Evolutionary conservation across 108 stramenopile genomes (phyloP), one percentile per base, ranked within the genome.

Genomic region (Chaetoceros muelleri): DNA sequence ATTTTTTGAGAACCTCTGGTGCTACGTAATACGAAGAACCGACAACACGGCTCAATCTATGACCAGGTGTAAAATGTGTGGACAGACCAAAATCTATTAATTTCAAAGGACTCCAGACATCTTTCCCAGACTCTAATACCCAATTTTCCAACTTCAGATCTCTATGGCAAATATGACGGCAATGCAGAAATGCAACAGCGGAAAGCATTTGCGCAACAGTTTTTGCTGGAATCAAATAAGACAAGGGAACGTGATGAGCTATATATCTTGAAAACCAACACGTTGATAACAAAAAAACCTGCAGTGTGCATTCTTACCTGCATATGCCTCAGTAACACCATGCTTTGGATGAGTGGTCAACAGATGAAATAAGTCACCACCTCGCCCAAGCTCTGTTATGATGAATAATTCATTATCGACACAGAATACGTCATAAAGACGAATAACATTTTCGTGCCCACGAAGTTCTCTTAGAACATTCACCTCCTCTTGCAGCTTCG

Each of bases 1-100:
- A 88, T 57, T 95, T 95, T 75, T 93, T 93, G 47, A 99, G 61
- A 23, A 98, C 96, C 76, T 99, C 96, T 3, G 98, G 98, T 17
- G 96, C 96, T 22, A 97, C 93, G 55, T 94, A 96, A 77, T 97
- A 97, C 10, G 90, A 81, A 18, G 94, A 93, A 25, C 97, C 97
- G 5, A 95, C 94, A 5, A 92, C 90, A 51, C 86, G 82, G 53
- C 79, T 84, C 28, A 92, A 67, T 54, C 84, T 60, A 59, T 87
- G 85, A 22, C 87, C 87, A n/a, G 80, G 79, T n/a, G 77, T 77
- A 69, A 82, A 94, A 72, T 94, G 93, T 7, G 86, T 90, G 20
- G 91, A 90, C 20, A 96, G 74, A 25, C 95, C 95, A 69, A 96
- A 96, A 70, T 96, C 95, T 62, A 93, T 93, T 52, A 96, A 74